Percentiles rank a stretch among this genome's conserved stretches.
Evolutionary conservation across 371 early-diverging fungal genomes (phyloP).

Genomic region (Gilbertella persicaria): DNA sequence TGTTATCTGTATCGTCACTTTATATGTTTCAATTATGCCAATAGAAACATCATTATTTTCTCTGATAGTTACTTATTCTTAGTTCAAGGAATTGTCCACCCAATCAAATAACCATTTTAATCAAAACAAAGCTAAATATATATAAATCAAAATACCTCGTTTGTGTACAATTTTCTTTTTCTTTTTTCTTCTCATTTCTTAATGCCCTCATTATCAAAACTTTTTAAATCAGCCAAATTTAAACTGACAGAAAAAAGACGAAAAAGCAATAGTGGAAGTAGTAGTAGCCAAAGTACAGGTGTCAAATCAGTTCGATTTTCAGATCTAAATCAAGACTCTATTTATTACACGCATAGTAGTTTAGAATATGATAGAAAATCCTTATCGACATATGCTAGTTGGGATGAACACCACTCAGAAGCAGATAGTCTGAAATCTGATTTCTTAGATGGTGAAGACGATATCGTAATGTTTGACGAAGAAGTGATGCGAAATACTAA

Average conservation of each 20-base stretch:
- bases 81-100: too few species aligned
- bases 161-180: too few species aligned
- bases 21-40: too few species aligned
- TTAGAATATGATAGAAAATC: conserved; percentile 28
- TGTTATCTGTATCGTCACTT: too few species aligned
- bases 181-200: background rate
- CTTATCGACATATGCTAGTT: background rate
- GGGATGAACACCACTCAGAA: conserved; percentile 1
- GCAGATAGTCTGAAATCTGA: conserved; percentile 15
- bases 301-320: conserved; percentile 26
- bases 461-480: conserved; percentile 17
- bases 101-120: too few species aligned
- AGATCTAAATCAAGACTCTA: conserved; percentile 2
- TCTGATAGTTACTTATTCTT: too few species aligned
- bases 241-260: conserved; percentile 7
- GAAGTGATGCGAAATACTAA: conserved; percentile 29
- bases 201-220: conserved; percentile 22
- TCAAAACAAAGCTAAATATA: too few species aligned
- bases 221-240: conserved; percentile 17
- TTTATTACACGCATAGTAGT: conserved; percentile 28
- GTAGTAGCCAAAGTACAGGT: background rate
- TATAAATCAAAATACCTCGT: too few species aligned
- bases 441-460: conserved; percentile 8
- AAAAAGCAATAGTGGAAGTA: conserved; percentile 1
- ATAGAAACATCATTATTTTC: too few species aligned